A percentile compares a stretch with the other conserved stretches of the same genome.
Evolutionary conservation across 306 rosid species (phyloP).

Genomic region (Oemleria cerasiformis): DNA sequence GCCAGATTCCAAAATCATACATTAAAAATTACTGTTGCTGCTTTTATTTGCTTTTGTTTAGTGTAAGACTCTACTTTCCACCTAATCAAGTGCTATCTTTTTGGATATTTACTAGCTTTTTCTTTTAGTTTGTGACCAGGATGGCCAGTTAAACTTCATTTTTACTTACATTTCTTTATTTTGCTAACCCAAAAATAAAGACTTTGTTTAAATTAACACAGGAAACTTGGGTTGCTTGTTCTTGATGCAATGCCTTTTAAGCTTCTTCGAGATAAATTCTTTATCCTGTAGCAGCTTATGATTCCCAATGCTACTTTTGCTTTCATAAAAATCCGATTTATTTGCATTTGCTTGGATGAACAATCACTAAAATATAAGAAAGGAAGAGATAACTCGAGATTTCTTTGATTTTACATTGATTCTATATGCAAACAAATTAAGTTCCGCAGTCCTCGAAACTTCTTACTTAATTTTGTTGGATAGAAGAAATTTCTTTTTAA

Average conservation of each 20-base stretch:
- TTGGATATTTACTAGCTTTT: slow-evolving; percentile 26
- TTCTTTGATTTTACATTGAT: neutral
- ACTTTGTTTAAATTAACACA: slow-evolving; percentile 16
- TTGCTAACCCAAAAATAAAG: slow-evolving; percentile 13
- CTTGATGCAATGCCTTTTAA: slow-evolving; percentile 10
- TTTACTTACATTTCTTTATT: slow-evolving; percentile 27
- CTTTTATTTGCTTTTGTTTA: slow-evolving; percentile 56
- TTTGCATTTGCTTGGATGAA: slow-evolving; percentile 2
- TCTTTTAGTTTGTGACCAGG: slow-evolving; percentile 15
- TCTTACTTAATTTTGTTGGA: neutral
- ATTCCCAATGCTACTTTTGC: slow-evolving; percentile 6
- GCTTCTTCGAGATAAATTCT: slow-evolving; percentile 18
- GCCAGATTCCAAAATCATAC: slow-evolving; percentile 14
- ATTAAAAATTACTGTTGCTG: slow-evolving; percentile 21
- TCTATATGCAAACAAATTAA: neutral
- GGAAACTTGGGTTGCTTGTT: slow-evolving; percentile 12
- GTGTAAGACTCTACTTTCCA: slow-evolving; percentile 53
- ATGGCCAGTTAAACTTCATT: slow-evolving; percentile 18
- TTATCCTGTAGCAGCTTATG: neutral
- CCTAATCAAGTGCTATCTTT: slow-evolving; percentile 26
- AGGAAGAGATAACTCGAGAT: neutral
- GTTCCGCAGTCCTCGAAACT: slow-evolving; percentile 1
- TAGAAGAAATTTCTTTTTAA: slow-evolving; percentile 1
- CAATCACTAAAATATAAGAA: neutral
- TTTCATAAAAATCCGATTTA: slow-evolving; percentile 10